Percentiles rank a stretch among this genome's conserved stretches.
Evolutionary conservation across 2,329 filamentous ascomycete genomes (phyloP).

Genomic region (Monosporascus sp.): DNA sequence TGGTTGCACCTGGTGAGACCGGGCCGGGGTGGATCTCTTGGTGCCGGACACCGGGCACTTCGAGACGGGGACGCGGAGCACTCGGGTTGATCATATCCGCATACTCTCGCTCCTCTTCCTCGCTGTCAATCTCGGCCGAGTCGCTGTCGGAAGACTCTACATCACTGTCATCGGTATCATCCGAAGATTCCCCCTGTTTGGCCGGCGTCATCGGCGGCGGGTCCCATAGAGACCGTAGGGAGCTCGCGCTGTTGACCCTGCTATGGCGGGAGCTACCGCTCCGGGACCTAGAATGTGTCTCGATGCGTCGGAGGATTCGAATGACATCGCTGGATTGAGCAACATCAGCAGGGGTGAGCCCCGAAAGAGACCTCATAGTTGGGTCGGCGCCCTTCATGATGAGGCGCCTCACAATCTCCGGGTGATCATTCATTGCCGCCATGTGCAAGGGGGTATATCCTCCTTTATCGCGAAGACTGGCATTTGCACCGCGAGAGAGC

Average conservation of each 20-base stretch:
- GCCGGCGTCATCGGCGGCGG: slow-evolving; percentile 33
- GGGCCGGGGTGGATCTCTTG: slow-evolving; percentile 31
- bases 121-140: slow-evolving; percentile 34
- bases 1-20: slow-evolving; percentile 55
- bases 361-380: slow-evolving; percentile 62
- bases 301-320: slow-evolving; percentile 56
- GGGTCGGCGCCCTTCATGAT: slow-evolving; percentile 70
- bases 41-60: slow-evolving; percentile 15
- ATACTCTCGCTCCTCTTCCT: slow-evolving; percentile 36
- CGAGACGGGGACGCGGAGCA: slow-evolving; percentile 13
- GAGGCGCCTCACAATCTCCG: slow-evolving; percentile 70
- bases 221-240: slow-evolving; percentile 63
- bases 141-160: slow-evolving; percentile 29
- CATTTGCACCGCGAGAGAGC: slow-evolving; percentile 71
- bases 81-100: slow-evolving; percentile 31
- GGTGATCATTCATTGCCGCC: slow-evolving; percentile 69
- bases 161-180: slow-evolving; percentile 29
- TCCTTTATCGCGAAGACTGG: slow-evolving; percentile 68
- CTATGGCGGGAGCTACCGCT: slow-evolving; percentile 58
- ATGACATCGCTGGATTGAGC: slow-evolving; percentile 60
- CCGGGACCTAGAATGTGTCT: slow-evolving; percentile 59
- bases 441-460: slow-evolving; percentile 81
- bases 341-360: slow-evolving; percentile 67
- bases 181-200: slow-evolving; percentile 32
- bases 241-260: slow-evolving; percentile 61